Conservation (phyloP, 345 rosid species). For the Ceriops tagal region DNA sequence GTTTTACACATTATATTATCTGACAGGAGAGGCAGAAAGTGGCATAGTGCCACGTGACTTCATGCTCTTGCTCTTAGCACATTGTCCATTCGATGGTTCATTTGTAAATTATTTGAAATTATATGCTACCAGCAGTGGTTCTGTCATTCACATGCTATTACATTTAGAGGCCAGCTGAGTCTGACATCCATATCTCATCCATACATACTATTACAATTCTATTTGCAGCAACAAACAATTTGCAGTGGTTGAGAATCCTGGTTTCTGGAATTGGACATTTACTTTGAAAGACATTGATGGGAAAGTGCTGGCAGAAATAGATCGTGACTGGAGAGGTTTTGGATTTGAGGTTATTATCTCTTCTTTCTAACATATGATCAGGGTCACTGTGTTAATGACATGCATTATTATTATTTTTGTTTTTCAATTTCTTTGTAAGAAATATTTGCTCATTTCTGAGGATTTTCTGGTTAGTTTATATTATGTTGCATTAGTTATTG, state of each 20-base stretch:
- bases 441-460: no score
- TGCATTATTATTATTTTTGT: neutral
- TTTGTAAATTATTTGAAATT: no score
- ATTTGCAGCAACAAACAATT: slow-evolving; percentile 70
- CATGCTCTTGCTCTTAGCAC: no score
- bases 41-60: no score
- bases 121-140: no score
- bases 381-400: neutral
- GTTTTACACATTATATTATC: no score
- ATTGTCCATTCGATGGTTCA: no score
- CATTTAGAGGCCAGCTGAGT: neutral
- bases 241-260: slow-evolving; percentile 91
- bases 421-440: neutral
- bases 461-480: no score
- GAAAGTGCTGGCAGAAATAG: slow-evolving; percentile 71
- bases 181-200: no score
- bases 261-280: slow-evolving; percentile 98
- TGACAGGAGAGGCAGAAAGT: no score
- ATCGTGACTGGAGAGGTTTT: slow-evolving; percentile 97
- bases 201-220: slow-evolving; percentile 5
- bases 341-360: slow-evolving; percentile 73
- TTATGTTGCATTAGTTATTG: neutral
- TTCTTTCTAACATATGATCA: slow-evolving; percentile 4
- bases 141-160: neutral
- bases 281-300: slow-evolving; percentile 81